These are phyloP conservation scores for Coemansia sp. DNA, from an alignment of 192 early-diverging fungal genomes.

Conservation along the genomic window DNA sequence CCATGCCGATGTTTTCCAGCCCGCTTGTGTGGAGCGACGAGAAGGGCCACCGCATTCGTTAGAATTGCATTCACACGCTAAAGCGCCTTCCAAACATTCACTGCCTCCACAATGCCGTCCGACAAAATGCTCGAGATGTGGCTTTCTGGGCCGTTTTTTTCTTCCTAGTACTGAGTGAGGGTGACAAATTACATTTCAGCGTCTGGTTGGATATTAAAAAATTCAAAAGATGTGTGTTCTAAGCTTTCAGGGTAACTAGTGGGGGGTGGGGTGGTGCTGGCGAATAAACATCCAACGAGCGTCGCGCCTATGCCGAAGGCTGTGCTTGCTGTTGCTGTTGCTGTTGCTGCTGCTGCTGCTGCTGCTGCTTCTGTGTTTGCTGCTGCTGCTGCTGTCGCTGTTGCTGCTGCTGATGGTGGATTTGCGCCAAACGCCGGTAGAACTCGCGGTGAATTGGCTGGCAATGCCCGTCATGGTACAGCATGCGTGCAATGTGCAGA, in stretches of 20 bases:
- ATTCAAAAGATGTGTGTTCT: neutral
- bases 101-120: neutral
- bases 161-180: neutral
- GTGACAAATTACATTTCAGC: neutral
- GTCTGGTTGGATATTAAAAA: neutral
- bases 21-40: conserved; percentile 40
- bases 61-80: neutral
- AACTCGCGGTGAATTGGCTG: conserved; percentile 53
- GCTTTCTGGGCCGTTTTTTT: neutral
- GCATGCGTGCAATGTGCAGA: conserved; percentile 50
- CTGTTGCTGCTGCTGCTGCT: conserved; percentile 4
- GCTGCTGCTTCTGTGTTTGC: conserved; percentile 10
- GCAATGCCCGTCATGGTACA: conserved; percentile 54
- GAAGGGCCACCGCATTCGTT: conserved; percentile 23
- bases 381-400: conserved; percentile 8
- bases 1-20: conserved; percentile 34
- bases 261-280: too few species aligned
- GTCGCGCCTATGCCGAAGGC: neutral
- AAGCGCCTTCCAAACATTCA: neutral
- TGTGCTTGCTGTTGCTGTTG: conserved; percentile 14
- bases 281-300: neutral
- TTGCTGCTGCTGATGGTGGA: conserved; percentile 49
- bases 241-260: neutral
- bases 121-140: neutral
- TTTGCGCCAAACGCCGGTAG: conserved; percentile 49